phyloP scores from a whole-genome alignment of 1,139 yeast species.

The Pichia sorboxylosa region DNA sequence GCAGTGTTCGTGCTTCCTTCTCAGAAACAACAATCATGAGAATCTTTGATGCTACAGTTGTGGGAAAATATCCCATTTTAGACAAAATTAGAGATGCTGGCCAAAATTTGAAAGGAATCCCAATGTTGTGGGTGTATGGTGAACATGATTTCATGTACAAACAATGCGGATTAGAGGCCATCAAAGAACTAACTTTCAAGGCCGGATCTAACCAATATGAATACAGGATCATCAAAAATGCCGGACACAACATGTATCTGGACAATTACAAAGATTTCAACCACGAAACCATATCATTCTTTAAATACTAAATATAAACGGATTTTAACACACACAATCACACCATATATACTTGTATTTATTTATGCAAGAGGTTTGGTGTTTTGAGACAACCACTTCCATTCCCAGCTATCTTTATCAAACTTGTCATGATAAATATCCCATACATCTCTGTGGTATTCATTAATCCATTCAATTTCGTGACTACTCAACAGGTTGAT shows the following conservation, averaged over 20 bases:
- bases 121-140: conserved; percentile 57
- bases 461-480: conserved; percentile 60
- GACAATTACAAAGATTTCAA: conserved; percentile 64
- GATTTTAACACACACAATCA: no score
- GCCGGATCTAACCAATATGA: not conserved
- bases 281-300: conserved; percentile 33
- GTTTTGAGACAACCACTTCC: conserved; percentile 68
- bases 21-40: conserved; percentile 42
- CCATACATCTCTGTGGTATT: conserved; percentile 57
- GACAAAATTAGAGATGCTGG: conserved; percentile 38
- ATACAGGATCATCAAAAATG: conserved; percentile 31
- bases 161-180: conserved; percentile 53
- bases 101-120: conserved; percentile 28
- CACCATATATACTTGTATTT: not conserved
- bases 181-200: conserved; percentile 25
- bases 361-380: conserved; percentile 27
- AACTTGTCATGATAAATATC: conserved; percentile 36
- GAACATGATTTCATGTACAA: conserved; percentile 80
- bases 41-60: conserved; percentile 42
- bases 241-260: conserved; percentile 73
- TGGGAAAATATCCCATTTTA: conserved; percentile 64
- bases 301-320: no score
- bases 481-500: conserved; percentile 40
- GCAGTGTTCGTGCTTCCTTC: conserved; percentile 34
- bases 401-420: conserved; percentile 41